Evolutionary conservation across 140 eudicot genomes (phyloP), one percentile per base, ranked within the genome.

Genomic region (Erigeron philadelphicus): DNA sequence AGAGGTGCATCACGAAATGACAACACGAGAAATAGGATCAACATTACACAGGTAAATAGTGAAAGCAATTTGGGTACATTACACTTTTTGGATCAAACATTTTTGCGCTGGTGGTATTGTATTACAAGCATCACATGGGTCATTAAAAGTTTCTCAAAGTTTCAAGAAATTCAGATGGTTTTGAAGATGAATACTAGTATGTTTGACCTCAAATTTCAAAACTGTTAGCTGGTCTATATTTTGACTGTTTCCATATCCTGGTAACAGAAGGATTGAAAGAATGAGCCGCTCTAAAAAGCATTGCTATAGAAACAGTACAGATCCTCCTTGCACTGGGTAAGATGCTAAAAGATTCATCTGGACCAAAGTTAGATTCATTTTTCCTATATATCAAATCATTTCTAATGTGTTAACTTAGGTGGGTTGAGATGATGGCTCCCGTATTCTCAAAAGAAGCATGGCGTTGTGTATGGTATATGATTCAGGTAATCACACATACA

Each of bases 401-500:
- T 45, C 38, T 5, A 71, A 58, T 62, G 59, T 21, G 50, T 60
- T 10, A 63, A 63, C 31, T 48, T 64, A 89, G 96, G 78, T 89
- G 85, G 82, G 95, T 89, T 57, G 95, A 89, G 78, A 87, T 88
- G 94, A 89, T 89, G 96, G 96, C 96, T 68, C 95, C 96, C 3
- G 96, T 89, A 9, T 89, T 89, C 79, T 89, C 96, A 53, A 82
- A 80, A 55, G 86, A 80, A 78, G 83, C 96, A 6, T 89, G 96
- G 96, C 87, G 86, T 25, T 89, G 96, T 48, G 85, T 81, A 8
- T 89, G 96, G 96, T 71, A 89, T 77, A 81, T 89, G 86, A 89
- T 89, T 76, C 96, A 89, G 96, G 96, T 89, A 71, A 75, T 52
- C 47, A 35, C 61, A 60, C 25, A 54, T 41, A 65, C 64, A 9